phyloP scores from a whole-genome alignment of 2,329 filamentous ascomycete species.

The Stachybotrys echinatus region DNA sequence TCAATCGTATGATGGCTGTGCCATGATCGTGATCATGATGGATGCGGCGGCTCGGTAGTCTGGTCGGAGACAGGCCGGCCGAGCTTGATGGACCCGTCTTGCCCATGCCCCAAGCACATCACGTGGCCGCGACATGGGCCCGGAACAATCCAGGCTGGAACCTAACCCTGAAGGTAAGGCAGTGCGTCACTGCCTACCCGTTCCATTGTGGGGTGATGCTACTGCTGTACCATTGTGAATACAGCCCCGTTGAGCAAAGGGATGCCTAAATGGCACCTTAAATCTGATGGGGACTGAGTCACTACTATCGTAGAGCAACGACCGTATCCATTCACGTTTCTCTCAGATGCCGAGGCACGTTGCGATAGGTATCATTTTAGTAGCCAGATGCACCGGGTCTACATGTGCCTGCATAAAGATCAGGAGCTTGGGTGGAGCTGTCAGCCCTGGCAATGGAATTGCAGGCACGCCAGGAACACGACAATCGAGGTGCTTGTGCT shows the following conservation, averaged over 20 bases:
- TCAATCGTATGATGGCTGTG: conserved; percentile 3
- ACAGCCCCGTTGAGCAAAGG: no score
- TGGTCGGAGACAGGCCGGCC: neutral
- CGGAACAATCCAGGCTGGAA: no score
- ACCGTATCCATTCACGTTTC: neutral
- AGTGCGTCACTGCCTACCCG: neutral
- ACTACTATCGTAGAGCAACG: no score
- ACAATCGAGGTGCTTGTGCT: no score
- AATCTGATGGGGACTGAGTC: no score
- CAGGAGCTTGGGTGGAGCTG: neutral
- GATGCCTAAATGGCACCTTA: no score
- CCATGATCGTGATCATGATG: neutral
- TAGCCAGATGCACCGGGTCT: neutral
- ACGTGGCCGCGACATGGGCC: neutral
- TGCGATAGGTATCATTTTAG: neutral
- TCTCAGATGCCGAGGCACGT: neutral
- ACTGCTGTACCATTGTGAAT: neutral
- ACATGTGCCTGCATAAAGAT: neutral
- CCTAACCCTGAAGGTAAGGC: no score
- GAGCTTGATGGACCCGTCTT: neutral
- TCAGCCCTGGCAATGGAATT: no score
- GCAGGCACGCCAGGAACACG: no score
- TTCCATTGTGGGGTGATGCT: no score
- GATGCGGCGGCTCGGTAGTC: no score
- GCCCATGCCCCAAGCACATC: neutral